phyloP scores from a whole-genome alignment of 2,329 filamentous ascomycete genomes.

The Nothopassalora personata region DNA sequence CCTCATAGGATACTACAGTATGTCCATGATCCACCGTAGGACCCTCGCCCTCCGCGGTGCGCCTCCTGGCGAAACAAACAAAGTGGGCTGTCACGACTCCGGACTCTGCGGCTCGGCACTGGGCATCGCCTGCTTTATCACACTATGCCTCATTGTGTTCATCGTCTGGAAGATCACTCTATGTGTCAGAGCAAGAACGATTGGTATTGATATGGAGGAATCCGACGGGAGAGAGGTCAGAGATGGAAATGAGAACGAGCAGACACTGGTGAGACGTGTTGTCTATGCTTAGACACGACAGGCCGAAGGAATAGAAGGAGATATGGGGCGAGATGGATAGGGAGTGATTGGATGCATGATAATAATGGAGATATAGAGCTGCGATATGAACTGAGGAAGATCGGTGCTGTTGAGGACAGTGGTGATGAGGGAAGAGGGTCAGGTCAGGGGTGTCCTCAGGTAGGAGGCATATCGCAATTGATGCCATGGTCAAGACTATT shows the following conservation, averaged over 20 bases:
- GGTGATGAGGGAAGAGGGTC: too few species aligned
- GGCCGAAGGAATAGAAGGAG: too few species aligned
- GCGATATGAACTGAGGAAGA: too few species aligned
- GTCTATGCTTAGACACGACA: background rate
- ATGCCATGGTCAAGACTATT: too few species aligned
- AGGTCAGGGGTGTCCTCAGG: too few species aligned
- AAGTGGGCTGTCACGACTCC: background rate
- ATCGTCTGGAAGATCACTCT: background rate
- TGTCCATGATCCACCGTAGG: background rate
- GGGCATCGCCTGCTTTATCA: background rate
- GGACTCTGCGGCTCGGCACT: background rate
- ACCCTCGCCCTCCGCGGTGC: background rate
- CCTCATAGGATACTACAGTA: too few species aligned
- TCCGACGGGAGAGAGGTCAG: background rate
- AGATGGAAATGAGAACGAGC: background rate
- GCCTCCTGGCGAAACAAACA: background rate
- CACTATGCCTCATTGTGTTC: background rate
- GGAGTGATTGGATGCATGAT: too few species aligned
- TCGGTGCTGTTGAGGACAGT: too few species aligned
- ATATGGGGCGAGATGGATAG: too few species aligned
- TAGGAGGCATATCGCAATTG: too few species aligned
- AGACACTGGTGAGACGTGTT: background rate
- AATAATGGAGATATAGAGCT: too few species aligned
- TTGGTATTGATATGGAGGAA: background rate
- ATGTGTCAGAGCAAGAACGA: background rate